Percentiles rank a stretch among this genome's conserved stretches.
phyloP scores from a whole-genome alignment of 1,284 basidiomycete genomes.

The Mycena citricolor region DNA sequence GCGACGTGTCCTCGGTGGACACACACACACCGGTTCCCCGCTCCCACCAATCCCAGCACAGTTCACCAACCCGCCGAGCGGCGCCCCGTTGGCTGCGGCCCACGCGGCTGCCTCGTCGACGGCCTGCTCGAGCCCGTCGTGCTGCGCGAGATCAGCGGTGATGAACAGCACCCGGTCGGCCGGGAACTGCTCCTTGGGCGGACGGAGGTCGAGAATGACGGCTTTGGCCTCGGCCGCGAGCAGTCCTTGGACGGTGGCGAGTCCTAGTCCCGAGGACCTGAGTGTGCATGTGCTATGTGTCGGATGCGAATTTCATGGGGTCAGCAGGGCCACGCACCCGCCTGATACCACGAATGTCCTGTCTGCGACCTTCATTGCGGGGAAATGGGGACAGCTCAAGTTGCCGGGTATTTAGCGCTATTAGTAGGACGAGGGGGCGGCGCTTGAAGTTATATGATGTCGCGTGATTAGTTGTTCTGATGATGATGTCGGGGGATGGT shows the following conservation, averaged over 20 bases:
- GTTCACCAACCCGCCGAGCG: conserved; percentile 54
- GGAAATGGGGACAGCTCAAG: no score
- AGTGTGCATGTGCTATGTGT: no score
- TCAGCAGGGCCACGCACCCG: conserved; percentile 48
- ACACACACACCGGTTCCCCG: conserved; percentile 12
- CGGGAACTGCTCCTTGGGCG: conserved; percentile 31
- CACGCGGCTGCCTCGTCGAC: conserved; percentile 44
- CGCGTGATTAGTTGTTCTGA: no score
- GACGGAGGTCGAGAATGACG: conserved; percentile 46
- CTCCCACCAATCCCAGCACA: conserved; percentile 50
- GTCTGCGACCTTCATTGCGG: conserved; percentile 60
- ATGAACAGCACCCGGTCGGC: conserved; percentile 41
- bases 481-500: no score
- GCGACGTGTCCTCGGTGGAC: no score
- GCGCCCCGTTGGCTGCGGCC: conserved; percentile 42
- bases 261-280: conserved; percentile 55
- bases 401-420: no score
- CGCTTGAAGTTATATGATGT: no score
- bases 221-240: conserved; percentile 43
- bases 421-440: no score
- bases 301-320: no score
- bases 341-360: conserved; percentile 56
- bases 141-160: conserved; percentile 43
- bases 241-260: conserved; percentile 48
- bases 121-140: conserved; percentile 39